Evolutionary conservation across 805 yeast species (phyloP).

Genomic region (Pichia sporocuriosa): DNA sequence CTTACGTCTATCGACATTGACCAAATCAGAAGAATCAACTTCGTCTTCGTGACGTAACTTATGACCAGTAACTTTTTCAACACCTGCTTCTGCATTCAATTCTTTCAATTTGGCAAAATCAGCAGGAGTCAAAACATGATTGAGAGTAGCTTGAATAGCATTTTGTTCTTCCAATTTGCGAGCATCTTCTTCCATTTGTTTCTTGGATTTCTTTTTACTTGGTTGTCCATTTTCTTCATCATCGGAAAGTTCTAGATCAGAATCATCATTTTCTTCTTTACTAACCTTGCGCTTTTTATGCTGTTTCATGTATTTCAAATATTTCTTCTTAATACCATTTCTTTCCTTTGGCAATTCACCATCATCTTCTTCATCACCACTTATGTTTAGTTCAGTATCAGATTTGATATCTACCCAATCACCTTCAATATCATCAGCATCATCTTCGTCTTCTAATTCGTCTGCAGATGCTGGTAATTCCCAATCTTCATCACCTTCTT

Average conservation of each 20-base stretch:
- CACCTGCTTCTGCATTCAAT: conserved; percentile 76
- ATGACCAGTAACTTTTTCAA: conserved; percentile 66
- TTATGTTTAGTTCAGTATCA: conserved; percentile 61
- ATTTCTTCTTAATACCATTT: conserved; percentile 30
- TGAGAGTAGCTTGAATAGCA: conserved; percentile 48
- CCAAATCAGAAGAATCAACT: conserved; percentile 71
- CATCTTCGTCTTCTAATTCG: conserved; percentile 24
- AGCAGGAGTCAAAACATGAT: conserved; percentile 81
- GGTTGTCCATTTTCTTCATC: conserved; percentile 33
- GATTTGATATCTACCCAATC: conserved; percentile 83
- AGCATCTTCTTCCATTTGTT: conserved; percentile 23
- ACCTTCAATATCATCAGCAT: conserved; percentile 62
- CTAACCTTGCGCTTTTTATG: conserved; percentile 24
- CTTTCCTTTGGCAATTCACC: conserved; percentile 30
- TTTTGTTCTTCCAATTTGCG: conserved; percentile 33
- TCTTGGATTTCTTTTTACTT: conserved; percentile 31
- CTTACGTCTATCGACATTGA: conserved; percentile 77
- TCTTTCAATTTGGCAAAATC: conserved; percentile 95
- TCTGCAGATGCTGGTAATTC: conserved; percentile 53
- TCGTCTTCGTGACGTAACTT: conserved; percentile 64
- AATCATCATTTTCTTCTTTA: conserved; percentile 29
- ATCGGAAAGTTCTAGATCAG: conserved; percentile 48
- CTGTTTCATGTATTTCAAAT: conserved; percentile 28
- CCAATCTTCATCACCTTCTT: conserved; percentile 53
- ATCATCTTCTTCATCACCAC: conserved; percentile 38